Evolutionary conservation across 805 yeast species (phyloP), one percentile per base, ranked within the genome.

Genomic region (Saccharomycopsis amapae): DNA sequence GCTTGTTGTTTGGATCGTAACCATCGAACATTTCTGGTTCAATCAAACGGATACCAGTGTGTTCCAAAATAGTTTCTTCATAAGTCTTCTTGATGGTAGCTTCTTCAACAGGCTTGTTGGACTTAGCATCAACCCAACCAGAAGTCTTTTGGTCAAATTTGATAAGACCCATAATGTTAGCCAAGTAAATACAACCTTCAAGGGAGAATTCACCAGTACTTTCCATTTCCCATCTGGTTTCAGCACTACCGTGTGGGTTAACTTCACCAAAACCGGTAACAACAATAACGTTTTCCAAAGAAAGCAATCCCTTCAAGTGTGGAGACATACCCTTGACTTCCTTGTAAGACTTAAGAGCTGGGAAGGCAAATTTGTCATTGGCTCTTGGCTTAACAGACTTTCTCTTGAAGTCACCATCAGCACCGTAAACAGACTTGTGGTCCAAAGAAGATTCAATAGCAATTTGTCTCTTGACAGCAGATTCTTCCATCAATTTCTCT

Each of bases 191-290:
- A 62, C 96, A 84, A 61, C 98, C 98, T 69, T 93, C 98, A 58
- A 93, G 72, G 7, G 97, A 89, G 69, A 93, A 93, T 62, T 85
- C 87, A 60, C 98, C 98, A 51, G 65, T 56, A 38, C 97, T 86
- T 71, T 93, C 98, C 95, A 93, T 93, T 69, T 93, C 97, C 98
- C 98, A 93, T 75, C 98, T 80, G 47, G 98, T 93, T 76, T 97
- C 85, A 32, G 98, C 70, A 65, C 89, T 88, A 78, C 98, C 98
- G 96, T 97, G 94, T 60, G 98, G 98, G 62, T 97, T 94, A 57
- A 93, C 97, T 71, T 93, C 99, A 53, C 96, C 73, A 72, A 90
- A 93, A 69, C 99, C 99, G 39, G 98, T 90, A 50, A 93, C 90
- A 54, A 93, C 99, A 55, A 90, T 76, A 49, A 88, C 93, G 56